Base-by-base conservation (phyloP, 208 protist genomes). In the Crithidia acanthocephali region DNA sequence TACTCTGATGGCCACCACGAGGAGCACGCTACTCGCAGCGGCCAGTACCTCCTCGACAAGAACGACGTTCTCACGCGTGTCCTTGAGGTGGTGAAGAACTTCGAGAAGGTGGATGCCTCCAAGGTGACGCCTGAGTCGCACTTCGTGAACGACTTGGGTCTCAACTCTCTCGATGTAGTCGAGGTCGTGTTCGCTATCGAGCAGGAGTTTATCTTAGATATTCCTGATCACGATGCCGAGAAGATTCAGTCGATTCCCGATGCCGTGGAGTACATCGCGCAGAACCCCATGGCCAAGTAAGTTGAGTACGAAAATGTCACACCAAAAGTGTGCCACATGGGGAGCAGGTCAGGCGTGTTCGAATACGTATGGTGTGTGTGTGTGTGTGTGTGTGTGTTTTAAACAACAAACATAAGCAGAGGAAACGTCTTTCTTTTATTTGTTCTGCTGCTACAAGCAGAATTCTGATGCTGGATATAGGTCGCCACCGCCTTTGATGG, bases 181-280 rank as follows among this genome's bases (percentile, higher is more conserved):
- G 97, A 99, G 76, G 90, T 99, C 20, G 93, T 98, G 7, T 96
- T 99, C 50, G 94, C 93, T 22, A 88, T 98, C 61, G 97, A 99
- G 68, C 94, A 99, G 58, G 96, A 99, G 81, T 98, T 98, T 74
- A 88, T 93, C 68, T 82, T 99, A 87, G 96, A 98, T 80, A 98
- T 98, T 67, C 95, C 97, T 67, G 97, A 98, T 79, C 92, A 97
- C 68, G 96, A 98, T 74, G 96, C 96, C 16, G 97, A 98, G 52
- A 98, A 96, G 81, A 98, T 98, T 62, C 87, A 95, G 73, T 97
- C 93, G 7, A 87, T 97, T 68, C 80, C 88, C 18, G 95, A 98
- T 65, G 95, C 97, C 27, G 92, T 98, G 44, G 83, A 96, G 70
- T 98, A 98, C 80, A 95, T 98, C 63, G 85, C 90, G 58, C 95